These are phyloP conservation scores for Poa pratensis DNA, from an alignment of 176 grass and related monocot species.

Conservation along the genomic window DNA sequence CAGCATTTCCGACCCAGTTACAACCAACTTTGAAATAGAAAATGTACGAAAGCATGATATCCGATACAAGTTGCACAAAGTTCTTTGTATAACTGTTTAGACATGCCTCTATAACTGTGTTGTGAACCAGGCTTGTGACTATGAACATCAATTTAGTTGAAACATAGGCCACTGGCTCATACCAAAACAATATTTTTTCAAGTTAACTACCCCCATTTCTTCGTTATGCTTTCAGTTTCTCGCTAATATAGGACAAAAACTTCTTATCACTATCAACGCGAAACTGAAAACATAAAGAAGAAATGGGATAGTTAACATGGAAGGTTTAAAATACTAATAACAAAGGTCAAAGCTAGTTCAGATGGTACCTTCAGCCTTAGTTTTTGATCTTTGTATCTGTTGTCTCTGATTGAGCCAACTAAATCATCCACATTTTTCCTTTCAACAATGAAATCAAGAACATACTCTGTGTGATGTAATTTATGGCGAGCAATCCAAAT, in stretches of 20 bases:
- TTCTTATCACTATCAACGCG: not conserved
- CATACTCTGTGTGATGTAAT: conserved; percentile 63
- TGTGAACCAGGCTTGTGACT: conserved; percentile 8
- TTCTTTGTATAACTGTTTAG: not conserved
- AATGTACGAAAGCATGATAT: conserved; percentile 15
- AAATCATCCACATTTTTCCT: conserved; percentile 84
- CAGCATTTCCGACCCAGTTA: not conserved
- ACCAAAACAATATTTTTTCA: no score
- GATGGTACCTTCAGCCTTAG: conserved; percentile 74
- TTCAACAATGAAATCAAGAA: conserved; percentile 95
- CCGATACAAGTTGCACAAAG: conserved; percentile 13
- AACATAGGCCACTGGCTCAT: not conserved
- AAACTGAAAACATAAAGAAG: conserved; percentile 27
- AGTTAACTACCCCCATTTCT: no score
- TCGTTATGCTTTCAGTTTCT: no score
- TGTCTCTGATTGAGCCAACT: conserved; percentile 68
- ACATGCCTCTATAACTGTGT: not conserved
- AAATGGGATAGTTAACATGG: not conserved
- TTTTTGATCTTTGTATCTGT: conserved; percentile 92
- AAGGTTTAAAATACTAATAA: conserved; percentile 5
- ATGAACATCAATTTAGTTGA: conserved; percentile 17
- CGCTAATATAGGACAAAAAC: not conserved
- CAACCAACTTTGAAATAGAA: not conserved
- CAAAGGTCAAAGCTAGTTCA: not conserved
- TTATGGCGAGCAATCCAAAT: conserved; percentile 78